These are phyloP conservation scores for Sclerotinia subarctica DNA, from an alignment of 2,329 filamentous ascomycete genomes.

Conservation along the genomic window DNA sequence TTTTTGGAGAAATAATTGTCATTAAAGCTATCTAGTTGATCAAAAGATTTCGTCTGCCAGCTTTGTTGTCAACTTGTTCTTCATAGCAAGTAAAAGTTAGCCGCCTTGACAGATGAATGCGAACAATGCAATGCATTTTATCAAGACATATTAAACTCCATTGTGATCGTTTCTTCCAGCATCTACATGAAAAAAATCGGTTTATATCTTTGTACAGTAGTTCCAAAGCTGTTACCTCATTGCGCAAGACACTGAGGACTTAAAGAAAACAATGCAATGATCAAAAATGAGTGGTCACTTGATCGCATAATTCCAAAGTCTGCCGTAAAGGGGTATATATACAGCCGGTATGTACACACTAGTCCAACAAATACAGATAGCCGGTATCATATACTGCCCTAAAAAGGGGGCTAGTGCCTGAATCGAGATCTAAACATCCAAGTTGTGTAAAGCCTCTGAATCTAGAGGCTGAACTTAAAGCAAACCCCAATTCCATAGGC, in stretches of 20 bases:
- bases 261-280: background rate
- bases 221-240: background rate
- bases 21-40: background rate
- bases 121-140: background rate
- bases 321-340: background rate
- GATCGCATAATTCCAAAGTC: background rate
- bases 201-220: background rate
- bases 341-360: background rate
- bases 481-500: background rate
- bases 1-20: too few relatives aligned
- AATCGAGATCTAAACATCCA: background rate
- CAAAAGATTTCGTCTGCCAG: background rate
- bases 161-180: background rate
- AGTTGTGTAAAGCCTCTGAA: background rate
- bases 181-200: background rate
- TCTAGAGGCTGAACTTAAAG: background rate
- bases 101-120: background rate
- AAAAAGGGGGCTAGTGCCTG: background rate
- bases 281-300: background rate
- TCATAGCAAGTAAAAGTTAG: background rate
- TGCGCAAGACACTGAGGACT: accelerated
- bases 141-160: background rate
- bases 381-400: background rate
- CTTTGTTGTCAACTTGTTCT: too few relatives aligned
- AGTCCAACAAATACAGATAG: background rate